A percentile compares a stretch with the other conserved stretches of the same genome.
phyloP scores from a whole-genome alignment of 140 eudicot genomes.

The Artemisia princeps region DNA sequence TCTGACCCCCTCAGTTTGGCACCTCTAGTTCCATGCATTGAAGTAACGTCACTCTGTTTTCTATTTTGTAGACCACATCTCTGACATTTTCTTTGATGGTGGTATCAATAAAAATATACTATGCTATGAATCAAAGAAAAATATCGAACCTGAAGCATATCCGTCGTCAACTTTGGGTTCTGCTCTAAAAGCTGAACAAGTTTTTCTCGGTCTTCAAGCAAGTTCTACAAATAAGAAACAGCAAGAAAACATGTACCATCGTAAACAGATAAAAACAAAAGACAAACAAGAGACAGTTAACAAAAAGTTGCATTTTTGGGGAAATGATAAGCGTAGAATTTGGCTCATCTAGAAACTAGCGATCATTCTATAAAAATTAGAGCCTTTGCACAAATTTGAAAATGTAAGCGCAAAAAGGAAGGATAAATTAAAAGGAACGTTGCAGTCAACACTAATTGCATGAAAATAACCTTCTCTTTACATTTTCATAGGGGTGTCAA shows the following conservation, averaged over 20 bases:
- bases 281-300: background rate
- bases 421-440: too few relatives aligned
- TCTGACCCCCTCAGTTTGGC: background rate
- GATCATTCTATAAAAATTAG: too few relatives aligned
- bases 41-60: background rate
- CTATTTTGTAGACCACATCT: too few relatives aligned
- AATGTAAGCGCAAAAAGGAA: too few relatives aligned
- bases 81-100: background rate
- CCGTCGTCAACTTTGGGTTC: conserved; percentile 90
- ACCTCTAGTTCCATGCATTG: background rate
- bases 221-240: conserved; percentile 42
- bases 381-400: too few relatives aligned
- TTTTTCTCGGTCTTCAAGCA: conserved; percentile 76
- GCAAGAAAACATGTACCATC: background rate
- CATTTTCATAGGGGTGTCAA: too few relatives aligned
- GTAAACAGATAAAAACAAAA: background rate
- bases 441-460: too few relatives aligned
- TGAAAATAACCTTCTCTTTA: too few relatives aligned
- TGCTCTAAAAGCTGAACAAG: conserved; percentile 89
- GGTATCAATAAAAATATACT: background rate
- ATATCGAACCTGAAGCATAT: conserved; percentile 77
- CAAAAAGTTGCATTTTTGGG: too few relatives aligned
- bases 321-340: too few relatives aligned
- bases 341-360: too few relatives aligned
- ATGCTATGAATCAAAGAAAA: background rate